Evolutionary conservation across 2,329 filamentous ascomycete species (phyloP).

Genomic region (Diaporthe helianthi): DNA sequence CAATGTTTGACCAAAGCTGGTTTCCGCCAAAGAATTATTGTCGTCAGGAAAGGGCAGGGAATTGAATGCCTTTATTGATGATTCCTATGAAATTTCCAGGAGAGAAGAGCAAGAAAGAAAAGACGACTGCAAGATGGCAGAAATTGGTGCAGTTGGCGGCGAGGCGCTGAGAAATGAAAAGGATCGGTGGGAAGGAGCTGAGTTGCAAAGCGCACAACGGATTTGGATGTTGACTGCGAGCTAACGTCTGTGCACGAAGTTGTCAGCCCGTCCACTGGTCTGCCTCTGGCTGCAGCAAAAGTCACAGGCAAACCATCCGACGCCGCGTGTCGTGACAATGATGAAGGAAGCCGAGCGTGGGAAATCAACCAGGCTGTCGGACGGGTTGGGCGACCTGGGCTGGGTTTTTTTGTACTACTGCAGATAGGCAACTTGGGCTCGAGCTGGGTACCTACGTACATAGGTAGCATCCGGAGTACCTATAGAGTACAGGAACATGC

Average conservation of each 20-base stretch:
- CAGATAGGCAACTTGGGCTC: neutral
- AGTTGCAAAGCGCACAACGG: neutral
- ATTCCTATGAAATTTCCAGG: neutral
- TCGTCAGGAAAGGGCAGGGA: neutral
- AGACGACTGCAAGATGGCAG: neutral
- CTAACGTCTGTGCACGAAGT: neutral
- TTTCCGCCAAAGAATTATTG: neutral
- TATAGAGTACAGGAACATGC: too few species aligned
- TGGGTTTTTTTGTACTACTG: neutral
- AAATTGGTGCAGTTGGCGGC: neutral
- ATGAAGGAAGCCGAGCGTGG: neutral
- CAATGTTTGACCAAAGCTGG: neutral
- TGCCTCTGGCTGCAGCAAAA: neutral
- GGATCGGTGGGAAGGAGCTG: conserved; percentile 1
- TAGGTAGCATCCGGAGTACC: too few species aligned
- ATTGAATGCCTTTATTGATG: neutral
- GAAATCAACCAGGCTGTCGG: neutral
- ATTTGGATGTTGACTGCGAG: too few species aligned
- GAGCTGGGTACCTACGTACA: too few species aligned
- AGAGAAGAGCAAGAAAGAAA: neutral
- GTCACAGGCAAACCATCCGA: neutral
- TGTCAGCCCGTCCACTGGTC: neutral
- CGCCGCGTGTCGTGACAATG: neutral
- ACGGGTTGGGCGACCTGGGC: neutral
- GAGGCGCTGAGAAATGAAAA: neutral